Base-by-base conservation (phyloP, 192 early-diverging fungal species). In the Coemansia asiatica region DNA sequence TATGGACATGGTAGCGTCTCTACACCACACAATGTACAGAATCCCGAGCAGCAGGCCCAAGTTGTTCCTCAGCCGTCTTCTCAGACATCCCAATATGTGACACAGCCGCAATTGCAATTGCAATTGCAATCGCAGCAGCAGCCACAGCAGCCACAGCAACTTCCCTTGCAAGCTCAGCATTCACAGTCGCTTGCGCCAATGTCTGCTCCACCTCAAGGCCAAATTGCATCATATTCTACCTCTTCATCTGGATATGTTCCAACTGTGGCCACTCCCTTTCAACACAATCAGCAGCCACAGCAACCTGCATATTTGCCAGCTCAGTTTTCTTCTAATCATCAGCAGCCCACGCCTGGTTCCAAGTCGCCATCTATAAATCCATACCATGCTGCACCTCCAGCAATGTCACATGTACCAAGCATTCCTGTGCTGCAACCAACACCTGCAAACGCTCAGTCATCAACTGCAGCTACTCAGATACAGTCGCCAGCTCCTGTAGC, bases 341-440 rank as follows among this genome's bases (percentile, higher is more conserved):
- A 15, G 10, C 63, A 40, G 38, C 10, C 31, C 12, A n/a, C 36
- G 0, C 46, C 57, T 13, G n/a, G 40, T 13, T 29, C 72, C 2
- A 54, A 60, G 10, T 60, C 72, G 49, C 65, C 78, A 15, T 63
- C 69, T 1, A 27, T 58, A 4, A 64, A 67, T 57, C 55, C 72
- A 3, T 64, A 75, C 56, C 72, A 62, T 56, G 69, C 31, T 23
- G 66, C 26, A 27, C 54, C 73, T 10, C 78, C 74, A 9, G 60
- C 74, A 0, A 50, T 64, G 23, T 9, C 38, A 6, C 63, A 81
- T 46, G 64, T 73, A 13, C 79, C 79, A 25, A 76, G 63, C 64
- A 69, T 81, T 15, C 79, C 79, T 1, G 75, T 67, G 26, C 53
- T 78, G 44, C 75, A 78, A 36, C 75, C 75, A 15, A 13, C 63